Evolutionary conservation across 2,329 filamentous ascomycete genomes (phyloP).

Genomic region (Xylariaceae sp.): DNA sequence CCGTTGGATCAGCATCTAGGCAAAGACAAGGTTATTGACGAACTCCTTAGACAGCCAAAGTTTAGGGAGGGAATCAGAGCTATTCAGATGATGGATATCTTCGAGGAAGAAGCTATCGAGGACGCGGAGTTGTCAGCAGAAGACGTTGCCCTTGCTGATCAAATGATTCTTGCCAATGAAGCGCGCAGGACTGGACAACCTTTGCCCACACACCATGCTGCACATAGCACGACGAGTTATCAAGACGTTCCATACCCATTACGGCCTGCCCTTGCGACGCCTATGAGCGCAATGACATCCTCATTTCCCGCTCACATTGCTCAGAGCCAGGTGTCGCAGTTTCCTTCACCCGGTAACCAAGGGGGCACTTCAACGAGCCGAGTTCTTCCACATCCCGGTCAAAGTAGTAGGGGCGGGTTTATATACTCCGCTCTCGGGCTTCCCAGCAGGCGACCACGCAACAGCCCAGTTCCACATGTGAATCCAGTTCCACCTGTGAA

Average conservation of each 20-base stretch:
- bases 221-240: background rate
- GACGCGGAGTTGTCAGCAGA: conserved; percentile 51
- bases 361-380: background rate
- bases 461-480: background rate
- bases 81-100: conserved; percentile 66
- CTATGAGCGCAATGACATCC: background rate
- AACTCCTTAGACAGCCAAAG: conserved; percentile 34
- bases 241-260: background rate
- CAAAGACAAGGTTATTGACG: conserved; percentile 58
- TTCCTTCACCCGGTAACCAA: background rate
- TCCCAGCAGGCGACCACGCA: background rate
- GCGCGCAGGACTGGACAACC: conserved; percentile 20
- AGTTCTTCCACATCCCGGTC: background rate
- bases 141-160: conserved; percentile 52
- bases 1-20: conserved; percentile 49
- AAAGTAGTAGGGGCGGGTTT: background rate
- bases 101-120: conserved; percentile 63
- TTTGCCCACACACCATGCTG: background rate
- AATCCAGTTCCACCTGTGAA: conserved; percentile 3
- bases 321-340: background rate
- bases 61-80: conserved; percentile 41
- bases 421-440: background rate
- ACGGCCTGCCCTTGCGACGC: background rate
- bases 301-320: background rate
- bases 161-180: conserved; percentile 30